A percentile compares a stretch with the other conserved stretches of the same genome.
These are phyloP conservation scores for Arabidopsis suecica DNA, from an alignment of 345 rosid genomes.

Conservation along the genomic window DNA sequence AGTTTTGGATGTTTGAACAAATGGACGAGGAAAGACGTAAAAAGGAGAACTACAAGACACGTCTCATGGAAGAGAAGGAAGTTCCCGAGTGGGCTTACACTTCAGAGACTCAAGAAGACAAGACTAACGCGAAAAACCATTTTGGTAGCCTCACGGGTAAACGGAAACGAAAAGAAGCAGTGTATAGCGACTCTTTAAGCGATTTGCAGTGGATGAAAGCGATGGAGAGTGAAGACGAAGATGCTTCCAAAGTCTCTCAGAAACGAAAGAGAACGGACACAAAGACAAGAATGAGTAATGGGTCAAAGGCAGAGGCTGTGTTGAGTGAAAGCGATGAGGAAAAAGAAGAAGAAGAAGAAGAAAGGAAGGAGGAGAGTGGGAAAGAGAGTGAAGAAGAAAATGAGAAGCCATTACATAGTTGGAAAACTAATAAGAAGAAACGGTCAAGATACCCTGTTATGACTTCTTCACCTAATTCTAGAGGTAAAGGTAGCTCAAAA, in stretches of 20 bases:
- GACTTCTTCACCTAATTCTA: slow-evolving; percentile 65
- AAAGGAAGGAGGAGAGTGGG: slow-evolving; percentile 38
- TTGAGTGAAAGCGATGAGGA: slow-evolving; percentile 65
- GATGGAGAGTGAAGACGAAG: slow-evolving; percentile 82
- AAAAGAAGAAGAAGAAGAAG: slow-evolving; percentile 43
- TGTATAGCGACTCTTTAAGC: slow-evolving; percentile 74
- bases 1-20: slow-evolving; percentile 80
- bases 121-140: slow-evolving; percentile 47
- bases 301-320: slow-evolving; percentile 27
- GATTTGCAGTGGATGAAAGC: slow-evolving; percentile 87
- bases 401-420: slow-evolving; percentile 55
- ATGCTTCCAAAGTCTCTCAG: slow-evolving; percentile 43
- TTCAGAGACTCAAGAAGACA: slow-evolving; percentile 59
- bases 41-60: slow-evolving; percentile 73
- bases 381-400: slow-evolving; percentile 39
- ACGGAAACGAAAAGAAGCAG: slow-evolving; percentile 75
- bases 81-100: slow-evolving; percentile 94
- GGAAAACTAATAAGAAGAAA: slow-evolving; percentile 80
- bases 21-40: slow-evolving; percentile 89
- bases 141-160: slow-evolving; percentile 60
- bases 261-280: slow-evolving; percentile 56
- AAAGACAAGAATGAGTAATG: slow-evolving; percentile 48
- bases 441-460: slow-evolving; percentile 65
- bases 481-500: slow-evolving; percentile 55
- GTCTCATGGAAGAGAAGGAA: slow-evolving; percentile 91